Evolutionary conservation across 805 yeast genomes (phyloP), one percentile per base, ranked within the genome.

Genomic region (Tetrapisispora pingtungensis): DNA sequence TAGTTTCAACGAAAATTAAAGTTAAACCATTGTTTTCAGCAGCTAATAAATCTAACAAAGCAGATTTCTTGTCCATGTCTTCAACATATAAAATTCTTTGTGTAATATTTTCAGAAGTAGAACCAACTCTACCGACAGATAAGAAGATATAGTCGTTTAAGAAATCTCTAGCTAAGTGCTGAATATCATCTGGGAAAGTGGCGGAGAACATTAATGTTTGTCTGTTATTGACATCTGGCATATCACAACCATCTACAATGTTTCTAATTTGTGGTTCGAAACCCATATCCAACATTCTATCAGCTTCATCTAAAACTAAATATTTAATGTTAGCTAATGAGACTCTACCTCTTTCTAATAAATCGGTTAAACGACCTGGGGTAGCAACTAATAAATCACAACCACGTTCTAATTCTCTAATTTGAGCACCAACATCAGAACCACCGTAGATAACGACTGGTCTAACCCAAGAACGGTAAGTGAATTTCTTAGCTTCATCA

Each of bases 261-360:
- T 88, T 84, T 78, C 98, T 86, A 65, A 93, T 93, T 77, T 93
- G 98, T 54, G 97, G 97, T 75, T 93, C 98, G 73, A 93, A 93
- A 78, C 98, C 98, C 97, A 93, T 93, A 80, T 93, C 98, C 72
- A 93, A 81, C 98, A 93, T 93, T 75, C 98, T 86, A 72, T 93
- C 98, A 63, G 98, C 98, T 77, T 90, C 98, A 71, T 90, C 98
- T 56, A 93, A 77, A 43, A 93, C 97, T 66, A 93, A 78, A 70
- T 86, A 93, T 68, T 84, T 87, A 70, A 90, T 87, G 70, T 85
- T 87, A 53, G 78, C 75, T 62, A 93, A 75, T 37, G 97, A 88
- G 57, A 93, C 85, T 59, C 80, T 74, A 62, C 97, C 97, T 74
- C 97, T 85, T 72, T 89, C 97, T 54, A 93, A 72, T 69, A 93